Evolutionary conservation across 768 basidiomycete genomes (phyloP), one percentile per base, ranked within the genome.

Genomic region (Tylopilus vinaceipallidus): DNA sequence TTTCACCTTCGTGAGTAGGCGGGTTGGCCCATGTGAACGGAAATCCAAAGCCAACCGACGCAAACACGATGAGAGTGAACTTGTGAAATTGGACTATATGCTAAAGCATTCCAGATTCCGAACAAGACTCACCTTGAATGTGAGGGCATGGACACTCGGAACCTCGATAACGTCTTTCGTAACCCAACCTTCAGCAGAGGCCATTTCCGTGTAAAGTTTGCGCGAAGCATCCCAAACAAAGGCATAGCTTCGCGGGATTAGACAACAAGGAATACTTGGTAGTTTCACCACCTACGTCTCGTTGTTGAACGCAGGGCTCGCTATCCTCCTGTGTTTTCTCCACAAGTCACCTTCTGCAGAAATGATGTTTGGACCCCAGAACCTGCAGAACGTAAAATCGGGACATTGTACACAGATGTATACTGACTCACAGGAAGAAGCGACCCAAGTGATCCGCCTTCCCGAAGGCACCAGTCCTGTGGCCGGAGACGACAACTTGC

Each of bases 41-140:
- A 37, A 65, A 39, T 22, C 62, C 58, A 17, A 65, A 65, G 22
- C 58, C 58, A 24, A 50, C 59, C 3, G 58, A 63, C 12, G 61
- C 53, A 39, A 64, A 51, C 19, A 65, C 54, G 19, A 48, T 53
- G 37, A 64, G 50, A 13, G 53, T 52, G 14, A 60, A 63, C 56
- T 65, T 27, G 35, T 23, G 20, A 17, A 44, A 13, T 4, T 39
- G 11, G 19, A 2, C 5, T 26, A 16, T 9, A 33, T 20, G 26
- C 10, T 4, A 32, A 4, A 12, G 30, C 20, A 19, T 40, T 23
- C 14, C 22, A 14, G 9, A 17, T 11, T 32, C 24, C 16, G 4
- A 17, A 13, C 26, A 22, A 44, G n/a, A 27, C 48, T 22, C 16
- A 12, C 62, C 60, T 64, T 65, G 51, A 34, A 43, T 19, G 63